Percentiles rank a stretch among this genome's conserved stretches.
phyloP scores from a whole-genome alignment of 495 filamentous ascomycete genomes.

The Trichoderma gamsii region DNA sequence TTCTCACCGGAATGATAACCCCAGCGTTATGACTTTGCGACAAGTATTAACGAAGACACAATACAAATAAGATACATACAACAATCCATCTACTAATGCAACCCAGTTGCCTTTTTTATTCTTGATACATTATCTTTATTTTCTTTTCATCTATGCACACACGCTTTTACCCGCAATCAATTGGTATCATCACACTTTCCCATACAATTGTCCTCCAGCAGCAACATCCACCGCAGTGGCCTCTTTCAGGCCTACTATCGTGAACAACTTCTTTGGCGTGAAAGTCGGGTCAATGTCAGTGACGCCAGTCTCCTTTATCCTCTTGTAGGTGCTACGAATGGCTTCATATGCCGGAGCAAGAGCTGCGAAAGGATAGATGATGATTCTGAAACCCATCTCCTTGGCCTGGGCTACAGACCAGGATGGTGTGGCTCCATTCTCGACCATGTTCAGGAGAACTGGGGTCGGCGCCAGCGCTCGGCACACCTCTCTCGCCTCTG shows the following conservation, averaged over 20 bases:
- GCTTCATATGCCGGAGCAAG: constrained; percentile 45
- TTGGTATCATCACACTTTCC: background rate
- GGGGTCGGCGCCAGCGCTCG: constrained; percentile 50
- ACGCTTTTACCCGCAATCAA: background rate
- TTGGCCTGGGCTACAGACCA: constrained; percentile 47
- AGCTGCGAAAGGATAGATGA: constrained; percentile 49
- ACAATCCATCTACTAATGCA: no score
- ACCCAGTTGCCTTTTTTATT: background rate
- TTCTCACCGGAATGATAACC: no score
- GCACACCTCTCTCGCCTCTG: constrained; percentile 45
- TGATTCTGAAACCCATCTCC: constrained; percentile 54
- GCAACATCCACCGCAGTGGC: constrained; percentile 19
- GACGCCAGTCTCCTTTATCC: constrained; percentile 38
- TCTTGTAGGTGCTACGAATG: constrained; percentile 34
- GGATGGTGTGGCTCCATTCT: constrained; percentile 48
- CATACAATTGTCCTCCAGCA: constrained; percentile 18
- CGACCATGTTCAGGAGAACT: constrained; percentile 55
- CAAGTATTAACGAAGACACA: no score
- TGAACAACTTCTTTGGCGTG: constrained; percentile 22
- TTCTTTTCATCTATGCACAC: background rate
- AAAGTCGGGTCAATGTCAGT: constrained; percentile 37
- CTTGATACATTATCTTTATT: background rate
- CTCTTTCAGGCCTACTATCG: constrained; percentile 22
- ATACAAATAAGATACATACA: no score
- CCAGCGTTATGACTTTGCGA: no score